Evolutionary conservation across 176 grass and related monocot species (phyloP).

Genomic region (Phoenix dactylifera): DNA sequence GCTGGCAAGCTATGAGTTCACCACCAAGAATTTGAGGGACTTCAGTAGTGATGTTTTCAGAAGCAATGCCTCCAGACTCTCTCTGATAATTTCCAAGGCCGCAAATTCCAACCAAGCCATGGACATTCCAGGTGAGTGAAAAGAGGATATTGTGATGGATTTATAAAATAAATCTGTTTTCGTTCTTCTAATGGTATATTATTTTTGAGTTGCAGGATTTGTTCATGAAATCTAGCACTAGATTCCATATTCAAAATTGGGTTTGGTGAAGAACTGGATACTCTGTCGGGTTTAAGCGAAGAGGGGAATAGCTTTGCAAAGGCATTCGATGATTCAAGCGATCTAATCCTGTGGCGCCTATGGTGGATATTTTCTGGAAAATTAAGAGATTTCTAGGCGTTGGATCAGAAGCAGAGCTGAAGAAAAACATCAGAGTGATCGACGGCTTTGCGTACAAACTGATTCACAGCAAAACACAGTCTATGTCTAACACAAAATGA

Average conservation of each 20-base stretch:
- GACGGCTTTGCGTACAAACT: slow-evolving; percentile 48
- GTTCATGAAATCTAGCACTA: slow-evolving; percentile 55
- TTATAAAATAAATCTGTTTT: no score
- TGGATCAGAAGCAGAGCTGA: slow-evolving; percentile 57
- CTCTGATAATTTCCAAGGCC: slow-evolving; percentile 26
- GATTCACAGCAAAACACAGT: slow-evolving; percentile 13
- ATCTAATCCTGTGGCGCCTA: slow-evolving; percentile 37
- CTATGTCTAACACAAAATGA: not conserved
- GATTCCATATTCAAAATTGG: slow-evolving; percentile 71
- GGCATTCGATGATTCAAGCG: slow-evolving; percentile 65
- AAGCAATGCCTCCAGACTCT: slow-evolving; percentile 39
- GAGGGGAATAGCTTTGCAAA: slow-evolving; percentile 37
- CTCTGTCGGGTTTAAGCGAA: slow-evolving; percentile 21
- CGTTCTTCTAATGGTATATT: not conserved
- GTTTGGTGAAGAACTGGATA: slow-evolving; percentile 44
- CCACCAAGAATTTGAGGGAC: slow-evolving; percentile 49
- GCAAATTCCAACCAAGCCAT: slow-evolving; percentile 15
- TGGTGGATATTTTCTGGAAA: slow-evolving; percentile 61
- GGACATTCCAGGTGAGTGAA: slow-evolving; percentile 32
- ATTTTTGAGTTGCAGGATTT: slow-evolving; percentile 23
- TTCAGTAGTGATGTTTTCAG: slow-evolving; percentile 67
- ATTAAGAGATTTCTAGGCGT: slow-evolving; percentile 43
- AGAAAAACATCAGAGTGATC: slow-evolving; percentile 35
- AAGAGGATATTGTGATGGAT: no score
- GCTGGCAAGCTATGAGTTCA: slow-evolving; percentile 63